phyloP scores from a whole-genome alignment of 495 filamentous ascomycete genomes.

The Podospora appendiculata region DNA sequence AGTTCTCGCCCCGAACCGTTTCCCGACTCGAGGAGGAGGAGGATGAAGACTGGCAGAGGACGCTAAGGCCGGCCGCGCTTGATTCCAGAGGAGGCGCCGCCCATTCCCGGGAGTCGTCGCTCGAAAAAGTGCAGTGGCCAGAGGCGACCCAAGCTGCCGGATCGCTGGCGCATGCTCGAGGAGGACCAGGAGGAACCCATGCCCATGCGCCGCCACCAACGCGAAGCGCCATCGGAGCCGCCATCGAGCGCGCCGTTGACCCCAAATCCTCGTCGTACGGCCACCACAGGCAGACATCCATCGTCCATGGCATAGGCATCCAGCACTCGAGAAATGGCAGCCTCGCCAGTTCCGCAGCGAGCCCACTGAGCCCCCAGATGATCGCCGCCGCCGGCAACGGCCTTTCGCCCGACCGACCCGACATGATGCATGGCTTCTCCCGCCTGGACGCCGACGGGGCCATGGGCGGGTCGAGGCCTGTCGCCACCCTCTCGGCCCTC shows the following conservation, averaged over 20 bases:
- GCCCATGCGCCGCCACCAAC: slow-evolving; percentile 24
- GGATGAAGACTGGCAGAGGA: slow-evolving; percentile 36
- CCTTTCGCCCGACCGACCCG: slow-evolving; percentile 34
- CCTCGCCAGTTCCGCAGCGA: slow-evolving; percentile 52
- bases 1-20: slow-evolving; percentile 35
- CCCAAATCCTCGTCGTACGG: slow-evolving; percentile 56
- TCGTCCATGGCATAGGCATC: slow-evolving; percentile 84
- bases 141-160: slow-evolving; percentile 31
- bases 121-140: slow-evolving; percentile 45
- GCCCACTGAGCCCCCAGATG: slow-evolving; percentile 76
- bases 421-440: slow-evolving; percentile 29
- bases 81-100: slow-evolving; percentile 28
- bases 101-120: slow-evolving; percentile 42
- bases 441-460: slow-evolving; percentile 32
- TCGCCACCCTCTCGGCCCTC: slow-evolving; percentile 23
- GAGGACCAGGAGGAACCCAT: no score
- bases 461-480: not conserved
- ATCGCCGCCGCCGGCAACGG: slow-evolving; percentile 59
- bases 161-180: slow-evolving; percentile 19
- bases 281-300: slow-evolving; percentile 89
- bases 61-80: slow-evolving; percentile 28
- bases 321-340: slow-evolving; percentile 88
- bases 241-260: slow-evolving; percentile 55
- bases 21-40: slow-evolving; percentile 35
- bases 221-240: slow-evolving; percentile 38